Conservation (phyloP, 1,284 basidiomycete genomes). For the Malassezia caprae region DNA sequence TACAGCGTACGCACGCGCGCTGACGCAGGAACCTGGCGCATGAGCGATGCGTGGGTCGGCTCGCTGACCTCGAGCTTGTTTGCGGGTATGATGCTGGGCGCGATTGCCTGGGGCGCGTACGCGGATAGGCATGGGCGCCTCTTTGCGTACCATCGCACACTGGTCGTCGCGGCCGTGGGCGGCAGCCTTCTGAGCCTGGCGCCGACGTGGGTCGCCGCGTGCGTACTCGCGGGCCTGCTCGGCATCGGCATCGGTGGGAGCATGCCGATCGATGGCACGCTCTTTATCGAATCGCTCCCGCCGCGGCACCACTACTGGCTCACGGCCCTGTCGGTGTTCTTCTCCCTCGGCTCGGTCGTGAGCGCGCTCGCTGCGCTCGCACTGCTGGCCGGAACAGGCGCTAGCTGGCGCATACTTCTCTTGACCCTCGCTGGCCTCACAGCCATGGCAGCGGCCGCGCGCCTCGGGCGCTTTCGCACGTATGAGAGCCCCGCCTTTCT, state of each 20-base stretch:
- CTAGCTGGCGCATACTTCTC: slow-evolving; percentile 27
- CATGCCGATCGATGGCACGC: slow-evolving; percentile 92
- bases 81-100: slow-evolving; percentile 91
- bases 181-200: slow-evolving; percentile 65
- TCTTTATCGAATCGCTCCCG: slow-evolving; percentile 87
- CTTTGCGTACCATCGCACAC: slow-evolving; percentile 79
- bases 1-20: slow-evolving; percentile 58
- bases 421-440: slow-evolving; percentile 10
- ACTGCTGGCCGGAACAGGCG: slow-evolving; percentile 21
- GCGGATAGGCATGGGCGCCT: slow-evolving; percentile 60
- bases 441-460: slow-evolving; percentile 14
- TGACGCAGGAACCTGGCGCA: slow-evolving; percentile 55
- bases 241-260: slow-evolving; percentile 72
- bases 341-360: slow-evolving; percentile 30
- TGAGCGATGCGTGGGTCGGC: slow-evolving; percentile 66
- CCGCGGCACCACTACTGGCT: slow-evolving; percentile 81
- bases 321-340: slow-evolving; percentile 83
- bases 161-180: slow-evolving; percentile 80
- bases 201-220: slow-evolving; percentile 63
- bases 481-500: slow-evolving; percentile 68
- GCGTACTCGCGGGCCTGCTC: slow-evolving; percentile 69
- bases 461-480: background rate
- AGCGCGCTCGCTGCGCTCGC: slow-evolving; percentile 22
- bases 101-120: slow-evolving; percentile 52
- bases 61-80: slow-evolving; percentile 69